These are phyloP conservation scores for Hymenoscyphus infarciens DNA, from an alignment of 2,329 filamentous ascomycete genomes.

Conservation along the genomic window DNA sequence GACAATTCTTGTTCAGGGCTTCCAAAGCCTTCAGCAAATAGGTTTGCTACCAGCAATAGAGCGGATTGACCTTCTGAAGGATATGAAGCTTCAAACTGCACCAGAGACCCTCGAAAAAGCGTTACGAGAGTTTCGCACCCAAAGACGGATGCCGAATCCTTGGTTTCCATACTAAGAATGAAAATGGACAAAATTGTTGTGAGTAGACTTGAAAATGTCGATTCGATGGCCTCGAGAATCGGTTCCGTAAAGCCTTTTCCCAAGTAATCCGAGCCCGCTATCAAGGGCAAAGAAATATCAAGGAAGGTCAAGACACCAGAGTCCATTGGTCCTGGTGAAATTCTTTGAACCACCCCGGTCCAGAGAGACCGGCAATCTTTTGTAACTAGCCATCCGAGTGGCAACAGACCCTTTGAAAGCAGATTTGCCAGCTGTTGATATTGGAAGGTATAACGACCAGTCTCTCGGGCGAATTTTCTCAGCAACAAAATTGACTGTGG, in stretches of 20 bases:
- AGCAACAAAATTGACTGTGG: constrained; percentile 37
- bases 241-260: not conserved
- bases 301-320: constrained; percentile 40
- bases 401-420: constrained; percentile 37
- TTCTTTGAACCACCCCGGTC: constrained; percentile 37
- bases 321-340: constrained; percentile 36
- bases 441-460: constrained; percentile 35
- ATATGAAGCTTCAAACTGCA: constrained; percentile 7
- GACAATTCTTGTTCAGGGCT: not conserved
- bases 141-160: not conserved
- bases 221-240: constrained; percentile 27
- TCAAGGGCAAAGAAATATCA: constrained; percentile 35
- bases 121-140: constrained; percentile 16
- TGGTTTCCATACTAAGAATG: constrained; percentile 28
- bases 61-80: constrained; percentile 7
- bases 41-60: constrained; percentile 25
- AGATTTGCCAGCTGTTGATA: constrained; percentile 40
- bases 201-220: constrained; percentile 42
- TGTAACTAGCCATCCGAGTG: constrained; percentile 44
- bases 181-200: constrained; percentile 40
- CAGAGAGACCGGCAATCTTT: constrained; percentile 42
- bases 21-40: constrained; percentile 15
- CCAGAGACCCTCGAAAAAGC: constrained; percentile 22
- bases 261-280: constrained; percentile 14
- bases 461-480: constrained; percentile 35